Percentiles rank a stretch among this genome's conserved stretches.
Conservation (phyloP, 345 rosid species). For the Barbarea vulgaris region DNA sequence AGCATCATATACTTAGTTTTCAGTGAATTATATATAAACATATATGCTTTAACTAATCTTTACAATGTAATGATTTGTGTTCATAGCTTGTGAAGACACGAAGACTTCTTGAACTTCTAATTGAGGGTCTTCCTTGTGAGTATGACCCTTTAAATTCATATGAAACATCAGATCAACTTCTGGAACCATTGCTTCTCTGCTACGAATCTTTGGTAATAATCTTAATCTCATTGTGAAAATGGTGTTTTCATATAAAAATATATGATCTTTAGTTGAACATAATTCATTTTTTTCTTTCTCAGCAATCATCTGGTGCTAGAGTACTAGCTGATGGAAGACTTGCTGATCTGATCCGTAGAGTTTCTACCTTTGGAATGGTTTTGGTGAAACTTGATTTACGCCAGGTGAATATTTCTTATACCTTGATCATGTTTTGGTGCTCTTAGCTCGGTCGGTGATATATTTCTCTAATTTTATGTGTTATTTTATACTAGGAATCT, state of each 20-base stretch:
- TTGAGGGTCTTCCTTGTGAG: conserved; percentile 96
- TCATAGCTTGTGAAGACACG: conserved; percentile 83
- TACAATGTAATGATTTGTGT: background rate
- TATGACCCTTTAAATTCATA: conserved; percentile 71
- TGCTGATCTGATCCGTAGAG: conserved; percentile 91
- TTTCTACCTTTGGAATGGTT: conserved; percentile 87
- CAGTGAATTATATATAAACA: background rate
- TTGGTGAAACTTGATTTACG: conserved; percentile 97
- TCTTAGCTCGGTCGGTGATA: background rate
- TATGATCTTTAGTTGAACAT: background rate
- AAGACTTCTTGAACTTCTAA: conserved; percentile 76
- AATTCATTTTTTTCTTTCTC: conserved; percentile 24
- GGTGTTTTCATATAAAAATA: background rate
- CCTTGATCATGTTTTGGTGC: background rate
- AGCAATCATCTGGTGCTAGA: conserved; percentile 91
- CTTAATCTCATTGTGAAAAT: background rate
- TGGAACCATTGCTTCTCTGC: conserved; percentile 86
- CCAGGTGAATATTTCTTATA: conserved; percentile 56
- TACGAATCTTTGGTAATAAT: conserved; percentile 77
- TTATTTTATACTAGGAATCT: conserved; percentile 66
- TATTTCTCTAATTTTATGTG: background rate
- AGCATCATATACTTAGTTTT: background rate
- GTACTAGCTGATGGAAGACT: conserved; percentile 91
- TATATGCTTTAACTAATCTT: background rate
- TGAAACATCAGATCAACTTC: conserved; percentile 79